Conservation (phyloP, 768 basidiomycete genomes). For the Kwoniella mangroviensis region DNA sequence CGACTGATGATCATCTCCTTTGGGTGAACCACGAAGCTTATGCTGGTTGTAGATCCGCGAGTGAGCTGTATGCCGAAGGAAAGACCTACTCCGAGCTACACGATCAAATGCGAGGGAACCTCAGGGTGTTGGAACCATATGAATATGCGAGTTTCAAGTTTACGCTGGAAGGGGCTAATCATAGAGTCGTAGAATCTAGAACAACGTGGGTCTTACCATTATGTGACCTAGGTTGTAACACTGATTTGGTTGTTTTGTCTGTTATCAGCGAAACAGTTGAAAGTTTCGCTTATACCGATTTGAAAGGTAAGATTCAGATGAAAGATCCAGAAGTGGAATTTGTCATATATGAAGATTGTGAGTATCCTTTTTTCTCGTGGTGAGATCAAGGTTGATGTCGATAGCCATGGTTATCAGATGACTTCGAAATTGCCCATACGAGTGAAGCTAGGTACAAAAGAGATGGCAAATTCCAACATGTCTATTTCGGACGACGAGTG, state of each 20-base stretch:
- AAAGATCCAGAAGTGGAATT: constrained; percentile 74
- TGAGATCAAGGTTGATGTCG: not conserved
- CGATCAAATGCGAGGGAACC: constrained; percentile 62
- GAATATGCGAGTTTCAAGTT: constrained; percentile 75
- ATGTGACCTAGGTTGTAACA: not conserved
- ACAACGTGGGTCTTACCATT: constrained; percentile 29
- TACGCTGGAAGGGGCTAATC: constrained; percentile 64
- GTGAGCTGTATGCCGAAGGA: constrained; percentile 77
- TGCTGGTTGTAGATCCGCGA: constrained; percentile 63
- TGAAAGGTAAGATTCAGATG: constrained; percentile 80
- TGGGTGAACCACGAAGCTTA: no score
- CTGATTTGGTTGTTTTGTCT: not conserved
- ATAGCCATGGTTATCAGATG: constrained; percentile 22
- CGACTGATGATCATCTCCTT: not conserved
- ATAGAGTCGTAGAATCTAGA: constrained; percentile 27
- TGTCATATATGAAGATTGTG: constrained; percentile 86
- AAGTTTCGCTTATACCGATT: constrained; percentile 81
- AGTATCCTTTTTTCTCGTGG: constrained; percentile 36
- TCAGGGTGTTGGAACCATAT: constrained; percentile 67
- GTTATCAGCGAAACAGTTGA: constrained; percentile 64
- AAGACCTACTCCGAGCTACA: constrained; percentile 74
- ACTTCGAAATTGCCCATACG: constrained; percentile 20
- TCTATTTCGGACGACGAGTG: constrained; percentile 55
- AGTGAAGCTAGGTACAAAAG: constrained; percentile 23
- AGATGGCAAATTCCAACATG: constrained; percentile 42